Evolutionary conservation across 257 asterid species (phyloP).

Genomic region (Leptodermis oblonga): DNA sequence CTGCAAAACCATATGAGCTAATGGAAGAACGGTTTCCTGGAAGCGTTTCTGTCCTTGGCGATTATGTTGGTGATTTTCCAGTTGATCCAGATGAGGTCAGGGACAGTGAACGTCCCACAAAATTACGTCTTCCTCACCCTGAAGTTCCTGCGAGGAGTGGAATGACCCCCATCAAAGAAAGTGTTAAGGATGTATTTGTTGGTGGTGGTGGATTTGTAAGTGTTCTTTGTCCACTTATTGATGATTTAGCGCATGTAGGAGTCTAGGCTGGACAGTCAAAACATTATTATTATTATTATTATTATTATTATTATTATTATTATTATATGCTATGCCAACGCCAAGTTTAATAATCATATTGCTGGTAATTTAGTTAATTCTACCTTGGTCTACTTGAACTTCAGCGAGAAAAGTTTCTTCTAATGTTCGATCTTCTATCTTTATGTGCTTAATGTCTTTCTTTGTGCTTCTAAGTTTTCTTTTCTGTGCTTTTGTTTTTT

Average conservation of each 20-base stretch:
- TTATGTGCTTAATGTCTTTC: background rate
- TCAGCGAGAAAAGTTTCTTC: background rate
- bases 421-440: background rate
- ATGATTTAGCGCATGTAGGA: background rate
- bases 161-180: slow-evolving; percentile 73
- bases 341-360: background rate
- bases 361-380: background rate
- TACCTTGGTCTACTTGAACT: background rate
- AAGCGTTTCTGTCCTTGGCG: slow-evolving; percentile 87
- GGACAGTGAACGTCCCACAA: slow-evolving; percentile 96
- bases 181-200: slow-evolving; percentile 75
- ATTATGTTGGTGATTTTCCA: slow-evolving; percentile 91
- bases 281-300: background rate
- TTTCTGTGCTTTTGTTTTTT: background rate
- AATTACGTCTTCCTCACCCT: slow-evolving; percentile 86
- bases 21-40: slow-evolving; percentile 87
- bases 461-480: background rate
- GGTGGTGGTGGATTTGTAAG: slow-evolving; percentile 96
- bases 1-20: slow-evolving; percentile 93
- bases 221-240: slow-evolving; percentile 19
- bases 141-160: slow-evolving; percentile 54
- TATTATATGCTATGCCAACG: background rate
- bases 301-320: background rate
- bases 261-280: too few species aligned
- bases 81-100: slow-evolving; percentile 93